Conservation (phyloP, 2,329 filamentous ascomycete species). For the Cladophialophora chaetospira region DNA sequence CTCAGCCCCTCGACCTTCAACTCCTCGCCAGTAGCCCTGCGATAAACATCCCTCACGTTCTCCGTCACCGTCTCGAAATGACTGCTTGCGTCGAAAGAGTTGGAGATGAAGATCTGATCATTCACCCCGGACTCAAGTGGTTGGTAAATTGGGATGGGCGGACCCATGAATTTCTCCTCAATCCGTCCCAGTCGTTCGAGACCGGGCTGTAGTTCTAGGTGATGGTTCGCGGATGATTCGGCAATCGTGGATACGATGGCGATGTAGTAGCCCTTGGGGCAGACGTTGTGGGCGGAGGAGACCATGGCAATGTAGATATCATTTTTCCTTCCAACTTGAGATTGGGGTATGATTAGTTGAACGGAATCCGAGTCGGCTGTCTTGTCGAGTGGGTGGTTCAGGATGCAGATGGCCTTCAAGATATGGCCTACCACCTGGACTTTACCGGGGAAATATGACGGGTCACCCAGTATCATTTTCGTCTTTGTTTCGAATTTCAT, state of each 20-base stretch:
- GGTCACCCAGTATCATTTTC: conserved; percentile 93
- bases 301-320: conserved; percentile 98
- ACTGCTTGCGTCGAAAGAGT: conserved; percentile 96
- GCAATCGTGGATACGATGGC: conserved; percentile 98
- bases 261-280: conserved; percentile 98
- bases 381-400: conserved; percentile 90
- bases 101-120: conserved; percentile 95
- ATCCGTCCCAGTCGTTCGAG: conserved; percentile 89
- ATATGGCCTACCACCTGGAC: conserved; percentile 85
- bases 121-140: conserved; percentile 77
- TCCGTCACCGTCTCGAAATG: conserved; percentile 95
- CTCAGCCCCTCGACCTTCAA: conserved; percentile 84
- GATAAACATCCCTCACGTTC: conserved; percentile 93
- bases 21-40: conserved; percentile 77
- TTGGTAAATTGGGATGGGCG: conserved; percentile 91
- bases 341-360: conserved; percentile 97
- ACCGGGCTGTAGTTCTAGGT: conserved; percentile 89
- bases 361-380: conserved; percentile 86
- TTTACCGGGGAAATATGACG: conserved; percentile 93
- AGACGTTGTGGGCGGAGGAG: conserved; percentile 94
- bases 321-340: conserved; percentile 93
- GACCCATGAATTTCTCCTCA: conserved; percentile 95
- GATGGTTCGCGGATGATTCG: conserved; percentile 88
- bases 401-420: conserved; percentile 93
- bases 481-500: conserved; percentile 97